Evolutionary conservation across 83 land plant genomes (phyloP), one percentile per base, ranked within the genome.

Genomic region (Isoetes engelmannii): DNA sequence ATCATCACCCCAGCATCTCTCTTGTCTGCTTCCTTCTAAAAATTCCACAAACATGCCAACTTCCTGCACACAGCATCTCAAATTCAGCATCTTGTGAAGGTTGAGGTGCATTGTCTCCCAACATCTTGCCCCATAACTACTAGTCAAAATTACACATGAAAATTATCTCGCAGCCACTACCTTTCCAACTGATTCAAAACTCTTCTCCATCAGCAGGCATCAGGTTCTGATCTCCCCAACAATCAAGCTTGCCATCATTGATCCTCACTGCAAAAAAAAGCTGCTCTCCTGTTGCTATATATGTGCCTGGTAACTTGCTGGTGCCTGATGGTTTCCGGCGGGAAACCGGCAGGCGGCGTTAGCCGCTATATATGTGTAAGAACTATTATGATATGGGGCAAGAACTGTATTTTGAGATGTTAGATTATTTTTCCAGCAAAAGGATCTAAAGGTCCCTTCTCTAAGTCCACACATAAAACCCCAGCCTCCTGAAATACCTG

Each of bases 401-500:
- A 86, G 89, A 9, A 84, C 84, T 15, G 84, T 83, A 66, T 75
- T 64, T 12, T 20, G 65, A 61, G 53, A 71, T 46, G 84, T 71
- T 17, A 43, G 19, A 43, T 57, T 65, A 44, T 72, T 73, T 57
- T 53, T 69, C 86, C 86, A 86, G 66, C 89, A 86, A 51, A 61
- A 74, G 12, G 86, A 78, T 20, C 56, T 76, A 6, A 81, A 79
- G 5, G 82, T 74, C 63, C 57, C 59, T 4, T 76, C 77, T 37
- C 56, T 57, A 57, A 86, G 77, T 28, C 86, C 89, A 48, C 89
- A 86, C 42, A 86, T 66, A 68, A 83, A 84, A 0, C 76, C 81
- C 17, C 75, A 67, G 37, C 89, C 89, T 21, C 89, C 89, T 7
- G 89, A 79, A 48, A 86, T 79, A 9, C 73, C 82, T 0, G 84